Evolutionary conservation across 192 early-diverging fungal species (phyloP).

Genomic region (Gonapodya prolifera): DNA sequence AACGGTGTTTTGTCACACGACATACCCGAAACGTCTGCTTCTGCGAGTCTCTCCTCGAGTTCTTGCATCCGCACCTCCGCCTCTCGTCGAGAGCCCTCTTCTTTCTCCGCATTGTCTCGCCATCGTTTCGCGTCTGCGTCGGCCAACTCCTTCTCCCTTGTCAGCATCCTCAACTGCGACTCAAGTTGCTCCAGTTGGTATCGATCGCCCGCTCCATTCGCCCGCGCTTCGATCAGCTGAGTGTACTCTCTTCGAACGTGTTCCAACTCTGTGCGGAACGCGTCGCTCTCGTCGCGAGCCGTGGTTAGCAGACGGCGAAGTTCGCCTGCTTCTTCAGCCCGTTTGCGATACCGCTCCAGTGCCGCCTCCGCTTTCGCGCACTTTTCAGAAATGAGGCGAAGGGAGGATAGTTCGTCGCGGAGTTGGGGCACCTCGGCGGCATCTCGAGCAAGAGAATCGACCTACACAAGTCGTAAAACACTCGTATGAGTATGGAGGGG

Average conservation of each 20-base stretch:
- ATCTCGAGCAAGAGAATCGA: conserved; percentile 25
- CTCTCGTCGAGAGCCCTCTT: not conserved
- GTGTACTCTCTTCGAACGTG: not conserved
- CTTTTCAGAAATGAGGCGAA: conserved; percentile 78
- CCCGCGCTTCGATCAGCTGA: not conserved
- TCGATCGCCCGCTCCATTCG: not conserved
- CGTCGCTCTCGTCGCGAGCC: not conserved
- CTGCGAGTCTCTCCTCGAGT: not conserved
- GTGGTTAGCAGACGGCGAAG: conserved; percentile 55
- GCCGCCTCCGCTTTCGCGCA: conserved; percentile 86
- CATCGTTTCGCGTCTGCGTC: not conserved
- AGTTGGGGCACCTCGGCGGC: conserved; percentile 59
- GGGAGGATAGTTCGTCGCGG: conserved; percentile 86
- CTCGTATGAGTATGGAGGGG: too few species aligned
- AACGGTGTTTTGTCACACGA: not conserved
- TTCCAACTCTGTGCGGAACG: not conserved
- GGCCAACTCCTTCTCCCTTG: not conserved
- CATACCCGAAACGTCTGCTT: not conserved
- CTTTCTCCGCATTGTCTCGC: not conserved
- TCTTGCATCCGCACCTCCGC: not conserved
- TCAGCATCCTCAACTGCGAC: not conserved
- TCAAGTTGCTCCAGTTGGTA: not conserved
- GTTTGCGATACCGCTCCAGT: conserved; percentile 93
- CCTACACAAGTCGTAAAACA: conserved; percentile 29
- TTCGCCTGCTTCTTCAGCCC: conserved; percentile 78